phyloP scores from a whole-genome alignment of 2,329 filamentous ascomycete species.

The Raffaelea deltoideospora region DNA sequence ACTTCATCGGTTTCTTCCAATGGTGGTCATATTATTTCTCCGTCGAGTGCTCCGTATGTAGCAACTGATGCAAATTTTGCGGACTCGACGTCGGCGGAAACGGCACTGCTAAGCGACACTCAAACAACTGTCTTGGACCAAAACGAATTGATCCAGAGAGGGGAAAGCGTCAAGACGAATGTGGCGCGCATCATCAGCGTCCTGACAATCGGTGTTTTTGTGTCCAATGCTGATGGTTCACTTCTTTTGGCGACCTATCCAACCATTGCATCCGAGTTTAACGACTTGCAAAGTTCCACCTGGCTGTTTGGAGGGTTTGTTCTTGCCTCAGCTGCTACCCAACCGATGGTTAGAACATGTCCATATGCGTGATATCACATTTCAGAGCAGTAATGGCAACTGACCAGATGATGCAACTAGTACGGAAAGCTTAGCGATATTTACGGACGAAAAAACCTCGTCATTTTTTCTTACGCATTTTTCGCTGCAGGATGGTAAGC shows the following conservation, averaged over 20 bases:
- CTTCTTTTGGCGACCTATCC: constrained; percentile 53
- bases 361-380: neutral
- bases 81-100: no score
- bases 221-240: constrained; percentile 48
- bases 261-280: constrained; percentile 45
- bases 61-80: no score
- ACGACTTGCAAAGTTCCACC: constrained; percentile 37
- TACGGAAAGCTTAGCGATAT: constrained; percentile 43
- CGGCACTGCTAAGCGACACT: no score
- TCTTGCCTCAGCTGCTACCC: constrained; percentile 33
- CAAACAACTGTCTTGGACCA: no score
- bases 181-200: constrained; percentile 5
- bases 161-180: no score
- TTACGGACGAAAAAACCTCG: constrained; percentile 36
- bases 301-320: constrained; percentile 41
- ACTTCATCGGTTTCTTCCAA: no score
- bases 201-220: constrained; percentile 37
- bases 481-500: constrained; percentile 33
- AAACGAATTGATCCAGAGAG: no score
- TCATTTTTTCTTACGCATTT: constrained; percentile 32
- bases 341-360: constrained; percentile 28
- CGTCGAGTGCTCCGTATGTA: no score
- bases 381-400: neutral
- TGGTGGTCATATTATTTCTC: no score
- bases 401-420: constrained; percentile 13